Evolutionary conservation across 371 early-diverging fungal species (phyloP).

Genomic region (Capillidium heterosporum): DNA sequence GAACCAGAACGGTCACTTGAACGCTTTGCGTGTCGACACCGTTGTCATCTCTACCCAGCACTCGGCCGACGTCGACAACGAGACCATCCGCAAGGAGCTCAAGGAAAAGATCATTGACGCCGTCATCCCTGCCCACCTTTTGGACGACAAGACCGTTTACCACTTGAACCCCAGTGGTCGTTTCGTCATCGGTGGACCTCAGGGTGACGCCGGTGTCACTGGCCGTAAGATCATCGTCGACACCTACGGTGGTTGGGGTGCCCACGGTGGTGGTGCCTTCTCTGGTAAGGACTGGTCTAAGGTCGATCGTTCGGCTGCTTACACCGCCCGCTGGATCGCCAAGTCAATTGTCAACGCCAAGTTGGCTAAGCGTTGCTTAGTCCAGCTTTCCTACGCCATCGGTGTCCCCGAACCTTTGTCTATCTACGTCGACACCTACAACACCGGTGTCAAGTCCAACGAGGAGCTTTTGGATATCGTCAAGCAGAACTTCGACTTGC

Average conservation of each 20-base stretch:
- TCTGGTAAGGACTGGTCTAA: constrained; percentile 99
- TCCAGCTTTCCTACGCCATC: constrained; percentile 98
- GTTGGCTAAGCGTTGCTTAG: constrained; percentile 85
- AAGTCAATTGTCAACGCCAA: constrained; percentile 84
- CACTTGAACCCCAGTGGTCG: constrained; percentile 97
- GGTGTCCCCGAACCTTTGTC: constrained; percentile 98
- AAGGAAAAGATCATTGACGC: constrained; percentile 85
- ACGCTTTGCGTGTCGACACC: constrained; percentile 93
- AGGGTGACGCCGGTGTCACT: constrained; percentile 98
- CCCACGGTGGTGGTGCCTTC: constrained; percentile 99
- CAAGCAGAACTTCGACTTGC: constrained; percentile 94
- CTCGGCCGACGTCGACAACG: constrained; percentile 69
- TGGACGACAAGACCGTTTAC: constrained; percentile 82
- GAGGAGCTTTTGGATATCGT: constrained; percentile 82
- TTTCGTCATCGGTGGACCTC: constrained; percentile 99
- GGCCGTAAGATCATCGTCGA: constrained; percentile 99
- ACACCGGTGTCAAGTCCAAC: constrained; percentile 79
- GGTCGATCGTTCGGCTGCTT: constrained; percentile 99
- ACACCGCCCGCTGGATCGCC: constrained; percentile 98
- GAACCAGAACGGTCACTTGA: constrained; percentile 78
- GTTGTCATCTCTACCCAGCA: constrained; percentile 98
- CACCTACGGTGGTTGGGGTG: constrained; percentile 94
- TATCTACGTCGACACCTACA: constrained; percentile 94
- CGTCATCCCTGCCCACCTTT: constrained; percentile 84
- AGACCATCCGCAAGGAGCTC: constrained; percentile 70